phyloP scores from a whole-genome alignment of 345 rosid species.

The Dimocarpus longan region DNA sequence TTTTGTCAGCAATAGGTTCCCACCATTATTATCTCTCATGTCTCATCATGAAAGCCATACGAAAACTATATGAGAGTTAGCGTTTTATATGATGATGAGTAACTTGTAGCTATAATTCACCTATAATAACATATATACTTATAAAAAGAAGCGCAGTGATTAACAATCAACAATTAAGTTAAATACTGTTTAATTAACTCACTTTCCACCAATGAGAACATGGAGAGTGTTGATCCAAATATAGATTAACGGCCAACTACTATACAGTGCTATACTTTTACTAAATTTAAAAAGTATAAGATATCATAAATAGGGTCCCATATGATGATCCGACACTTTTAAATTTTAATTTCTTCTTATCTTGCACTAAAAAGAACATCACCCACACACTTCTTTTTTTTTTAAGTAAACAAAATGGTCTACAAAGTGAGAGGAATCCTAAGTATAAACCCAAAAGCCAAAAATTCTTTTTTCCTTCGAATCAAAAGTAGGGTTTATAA shows the following conservation, averaged over 20 bases:
- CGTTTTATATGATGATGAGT: neutral
- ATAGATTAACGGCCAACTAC: constrained; percentile 16
- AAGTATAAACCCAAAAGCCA: constrained; percentile 58
- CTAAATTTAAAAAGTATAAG: neutral
- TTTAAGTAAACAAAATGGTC: constrained; percentile 16
- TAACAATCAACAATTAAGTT: neutral
- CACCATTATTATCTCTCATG: constrained; percentile 23
- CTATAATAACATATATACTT: constrained; percentile 19
- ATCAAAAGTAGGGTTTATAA: constrained; percentile 23
- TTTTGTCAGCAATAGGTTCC: constrained; percentile 33
- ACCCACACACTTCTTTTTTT: constrained; percentile 11
- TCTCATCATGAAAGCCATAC: constrained; percentile 21
- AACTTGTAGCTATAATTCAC: constrained; percentile 26
- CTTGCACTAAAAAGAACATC: constrained; percentile 1
- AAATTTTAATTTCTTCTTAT: constrained; percentile 12
- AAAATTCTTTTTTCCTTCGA: constrained; percentile 36
- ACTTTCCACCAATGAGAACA: neutral
- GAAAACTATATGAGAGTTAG: constrained; percentile 17
- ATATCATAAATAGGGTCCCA: neutral
- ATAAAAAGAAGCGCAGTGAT: neutral
- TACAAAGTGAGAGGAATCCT: constrained; percentile 61
- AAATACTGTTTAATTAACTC: neutral
- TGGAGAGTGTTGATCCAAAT: neutral
- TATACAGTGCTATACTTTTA: neutral
- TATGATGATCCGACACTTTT: constrained; percentile 1